Evolutionary conservation across 148 eudicot genomes (phyloP), one percentile per base, ranked within the genome.

Genomic region (Euryodendron excelsum): DNA sequence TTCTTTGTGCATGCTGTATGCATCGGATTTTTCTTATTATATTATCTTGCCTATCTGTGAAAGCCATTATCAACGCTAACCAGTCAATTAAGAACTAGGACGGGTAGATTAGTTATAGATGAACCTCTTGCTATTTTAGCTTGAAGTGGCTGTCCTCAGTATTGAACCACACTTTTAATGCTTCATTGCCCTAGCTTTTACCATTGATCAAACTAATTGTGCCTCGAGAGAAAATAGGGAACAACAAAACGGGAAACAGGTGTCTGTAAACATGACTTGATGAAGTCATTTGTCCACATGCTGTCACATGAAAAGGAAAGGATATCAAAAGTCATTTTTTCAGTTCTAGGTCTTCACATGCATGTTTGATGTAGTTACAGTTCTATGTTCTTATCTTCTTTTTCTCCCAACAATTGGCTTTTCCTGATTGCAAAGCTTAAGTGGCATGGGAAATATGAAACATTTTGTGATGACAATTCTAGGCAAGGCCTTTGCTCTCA

Each of bases 401-500:
- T 33, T 33, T 18, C 39, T 15, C 3, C 72, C 47, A 69, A 18
- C 1, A 25, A 34, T 69, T 34, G 21, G 30, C 23, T 36, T 21
- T 39, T 69, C 18, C n/a, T 69, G 50, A 0, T 18, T 69, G 33
- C 9, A 2, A 44, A n/a, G n/a, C n/a, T n/a, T n/a, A n/a, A n/a
- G n/a, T n/a, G n/a, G n/a, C n/a, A n/a, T n/a, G n/a, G n/a, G n/a
- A n/a, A n/a, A n/a, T n/a, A n/a, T n/a, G n/a, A n/a, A n/a, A 17
- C 36, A 21, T 20, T 41, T 39, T 55, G 21, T 34, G 25, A 70
- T 50, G 20, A 23, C 69, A 69, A 44, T 79, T 79, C 21, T 20
- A 86, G 97, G 94, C 97, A 34, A 86, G 93, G 82, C 97, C 97
- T 55, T 81, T 93, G 77, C 91, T 93, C 33, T 31, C 77, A 58